Conservation (phyloP, 1,284 basidiomycete genomes). For the Apiotrichum domesticum region DNA sequence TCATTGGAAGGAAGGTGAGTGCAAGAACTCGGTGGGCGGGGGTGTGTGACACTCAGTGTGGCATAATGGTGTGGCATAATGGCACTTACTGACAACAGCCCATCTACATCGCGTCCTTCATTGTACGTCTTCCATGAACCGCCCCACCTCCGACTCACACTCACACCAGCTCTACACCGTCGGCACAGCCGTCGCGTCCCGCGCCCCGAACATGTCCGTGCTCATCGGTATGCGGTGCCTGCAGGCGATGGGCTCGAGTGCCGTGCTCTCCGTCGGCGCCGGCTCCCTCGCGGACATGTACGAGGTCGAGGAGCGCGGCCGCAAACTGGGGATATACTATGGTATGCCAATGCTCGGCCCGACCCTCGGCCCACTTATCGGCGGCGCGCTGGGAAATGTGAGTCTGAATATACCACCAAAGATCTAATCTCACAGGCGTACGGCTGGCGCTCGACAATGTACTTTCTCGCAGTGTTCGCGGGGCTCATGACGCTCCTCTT, state of each 20-base stretch:
- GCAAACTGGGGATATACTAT: constrained; percentile 50
- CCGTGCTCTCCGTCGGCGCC: constrained; percentile 70
- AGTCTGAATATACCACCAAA: neutral
- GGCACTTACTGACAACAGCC: constrained; percentile 43
- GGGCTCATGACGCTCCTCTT: constrained; percentile 57
- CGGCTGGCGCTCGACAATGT: constrained; percentile 72
- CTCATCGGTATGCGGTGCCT: constrained; percentile 56
- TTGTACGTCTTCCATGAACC: constrained; percentile 28
- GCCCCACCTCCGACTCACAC: no score
- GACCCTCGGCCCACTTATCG: constrained; percentile 63
- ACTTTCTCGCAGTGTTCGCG: constrained; percentile 66
- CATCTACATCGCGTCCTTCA: constrained; percentile 59
- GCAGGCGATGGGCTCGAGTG: constrained; percentile 57
- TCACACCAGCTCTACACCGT: constrained; percentile 53
- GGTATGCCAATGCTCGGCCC: constrained; percentile 52
- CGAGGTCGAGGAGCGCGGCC: constrained; percentile 69
- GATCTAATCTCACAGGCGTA: constrained; percentile 48
- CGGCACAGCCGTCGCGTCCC: constrained; percentile 61
- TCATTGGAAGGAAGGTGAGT: constrained; percentile 69
- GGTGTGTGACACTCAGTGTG: no score
- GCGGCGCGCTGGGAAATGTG: constrained; percentile 54
- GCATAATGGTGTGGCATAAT: neutral
- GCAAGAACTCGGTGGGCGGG: no score
- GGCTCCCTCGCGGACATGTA: constrained; percentile 72
- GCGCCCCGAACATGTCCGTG: constrained; percentile 56